Conservation (phyloP, 495 filamentous ascomycete species). For the Penicillium canariense region DNA sequence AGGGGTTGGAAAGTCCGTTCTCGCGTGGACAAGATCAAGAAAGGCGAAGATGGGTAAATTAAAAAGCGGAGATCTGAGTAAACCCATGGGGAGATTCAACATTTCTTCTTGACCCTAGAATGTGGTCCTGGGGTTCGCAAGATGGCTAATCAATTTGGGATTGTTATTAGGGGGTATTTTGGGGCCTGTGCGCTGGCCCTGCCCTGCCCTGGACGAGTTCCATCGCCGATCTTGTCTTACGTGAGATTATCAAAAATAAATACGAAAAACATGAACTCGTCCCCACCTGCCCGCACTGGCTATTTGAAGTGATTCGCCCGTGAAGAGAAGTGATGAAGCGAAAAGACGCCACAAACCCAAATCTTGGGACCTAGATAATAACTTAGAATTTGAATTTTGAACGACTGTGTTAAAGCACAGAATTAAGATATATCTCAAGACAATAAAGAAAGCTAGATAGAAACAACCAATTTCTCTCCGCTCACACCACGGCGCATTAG, state of each 20-base stretch:
- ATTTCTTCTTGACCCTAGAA: neutral
- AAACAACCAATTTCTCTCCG: conserved; percentile 37
- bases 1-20: neutral
- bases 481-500: conserved; percentile 28
- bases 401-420: no score
- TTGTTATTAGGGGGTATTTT: neutral
- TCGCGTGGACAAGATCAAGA: neutral
- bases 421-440: no score
- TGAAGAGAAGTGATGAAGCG: no score
- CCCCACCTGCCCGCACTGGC: no score
- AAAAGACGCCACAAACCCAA: no score
- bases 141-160: neutral
- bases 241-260: neutral
- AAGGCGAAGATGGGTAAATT: neutral
- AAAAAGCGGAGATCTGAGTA: neutral
- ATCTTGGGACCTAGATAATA: neutral
- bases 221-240: neutral
- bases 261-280: neutral
- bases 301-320: no score
- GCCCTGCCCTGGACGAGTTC: no score
- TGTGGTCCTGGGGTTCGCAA: neutral
- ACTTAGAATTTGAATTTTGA: no score
- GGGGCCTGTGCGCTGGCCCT: neutral
- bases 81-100: neutral
- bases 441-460: conserved; percentile 22